Evolutionary conservation across 2,329 filamentous ascomycete genomes (phyloP), one percentile per base, ranked within the genome.

Genomic region (Fusarium graminum): DNA sequence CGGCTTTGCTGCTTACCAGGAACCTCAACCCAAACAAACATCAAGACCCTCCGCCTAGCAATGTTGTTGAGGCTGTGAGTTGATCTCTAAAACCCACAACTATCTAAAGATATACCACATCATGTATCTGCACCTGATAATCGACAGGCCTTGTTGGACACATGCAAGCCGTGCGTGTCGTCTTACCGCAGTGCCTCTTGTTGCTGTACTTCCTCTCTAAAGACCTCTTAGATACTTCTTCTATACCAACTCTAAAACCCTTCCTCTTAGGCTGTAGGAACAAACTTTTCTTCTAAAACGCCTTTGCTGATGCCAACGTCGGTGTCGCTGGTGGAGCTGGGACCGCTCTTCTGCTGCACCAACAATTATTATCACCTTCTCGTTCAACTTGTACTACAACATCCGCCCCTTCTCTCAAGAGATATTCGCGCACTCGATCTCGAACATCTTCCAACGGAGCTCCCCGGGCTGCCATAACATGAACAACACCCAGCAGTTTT

Each of bases 381-480:
- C 90, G 83, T 78, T 97, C 94, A 2, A 97, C 91, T 78, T 97
- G 94, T 7, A 97, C 86, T 26, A 96, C 88, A 13, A 93, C 87
- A 72, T 97, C 90, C 79, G 97, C 90, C 40, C 88, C 87, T 67
- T 91, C 86, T 50, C 86, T 86, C 9, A 84, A 80, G 22, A 97
- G 81, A 69, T 93, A 95, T 41, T 87, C 84, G 42, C 85, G 82
- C 0, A 94, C 90, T n/a, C 93, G 85, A 60, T 92, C 87, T 49
- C 92, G 85, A 7, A 97, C 92, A 64, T 97, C 94, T 71, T 97
- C 92, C 54, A 94, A 75, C 70, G 94, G 89, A 4, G 90, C 88
- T 4, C 85, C 87, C 25, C 87, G 86, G 1, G 89, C 87, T 1
- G 92, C 92, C 60, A 93, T 88, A 38, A 97, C 86, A 74, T 97